Base-by-base conservation (phyloP, 352 stramenopile species). In the Phytophthora crassamura region DNA sequence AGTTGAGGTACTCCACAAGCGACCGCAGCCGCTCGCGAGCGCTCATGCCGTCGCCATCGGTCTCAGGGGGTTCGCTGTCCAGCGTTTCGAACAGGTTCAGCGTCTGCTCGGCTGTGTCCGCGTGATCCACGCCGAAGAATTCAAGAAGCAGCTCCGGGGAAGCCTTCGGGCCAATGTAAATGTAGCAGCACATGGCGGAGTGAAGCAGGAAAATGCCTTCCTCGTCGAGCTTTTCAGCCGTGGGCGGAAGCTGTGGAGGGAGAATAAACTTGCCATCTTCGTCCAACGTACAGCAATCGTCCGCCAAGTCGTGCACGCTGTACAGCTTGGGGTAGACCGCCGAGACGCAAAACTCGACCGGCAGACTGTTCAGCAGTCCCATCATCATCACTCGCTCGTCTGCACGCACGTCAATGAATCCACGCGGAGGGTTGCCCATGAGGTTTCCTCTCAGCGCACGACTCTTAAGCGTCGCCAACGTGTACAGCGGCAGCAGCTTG, bases 401-500 rank as follows among this genome's bases (percentile, higher is more conserved):
- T 3, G 89, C 86, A 20, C 86, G 85, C 30, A 95, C 84, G 52
- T 97, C 87, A 48, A 94, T 93, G 62, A 93, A 90, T 32, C 86
- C 85, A 36, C 88, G 85, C 16, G 88, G 81, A 36, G 86, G 83
- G 43, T 93, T 90, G 7, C 82, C 87, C 20, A 82, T 86, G 18
- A 94, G 58, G 55, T 97, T 97, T 34, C 72, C 85, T 39, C 91
- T 83, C 30, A 98, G 64, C n/a, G 89, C 89, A 28, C 88, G 80
- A 51, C 82, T 93, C 74, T 98, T 97, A 16, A 97, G 68, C 14
- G 89, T 89, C 52, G 84, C 84, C 32, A 97, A 63, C 25, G 84
- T 95, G 82, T 97, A 97, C 18, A 97, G 65, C 32, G 92, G 92
- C 66, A 98, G 64, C 40, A 97, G 58, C 74, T 97, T 97, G 25